These are phyloP conservation scores for Jacaranda copaia DNA, from an alignment of 257 asterid species.

Conservation along the genomic window DNA sequence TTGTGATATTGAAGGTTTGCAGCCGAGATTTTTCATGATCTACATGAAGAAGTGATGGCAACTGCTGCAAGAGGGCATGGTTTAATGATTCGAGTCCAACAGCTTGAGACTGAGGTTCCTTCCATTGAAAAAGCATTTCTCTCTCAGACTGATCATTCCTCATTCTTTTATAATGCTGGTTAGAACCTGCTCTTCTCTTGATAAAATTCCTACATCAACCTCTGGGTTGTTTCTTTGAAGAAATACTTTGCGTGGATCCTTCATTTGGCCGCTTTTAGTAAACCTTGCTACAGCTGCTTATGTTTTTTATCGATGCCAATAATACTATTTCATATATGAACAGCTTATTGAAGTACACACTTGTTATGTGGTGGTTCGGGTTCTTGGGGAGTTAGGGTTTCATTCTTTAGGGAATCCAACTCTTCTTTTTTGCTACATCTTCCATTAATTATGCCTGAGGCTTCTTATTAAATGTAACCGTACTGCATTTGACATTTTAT, in stretches of 20 bases:
- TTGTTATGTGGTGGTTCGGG: constrained; percentile 17
- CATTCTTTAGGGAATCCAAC: constrained; percentile 17
- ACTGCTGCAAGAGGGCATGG: constrained; percentile 94
- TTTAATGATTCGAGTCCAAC: constrained; percentile 81
- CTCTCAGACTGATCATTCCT: constrained; percentile 84
- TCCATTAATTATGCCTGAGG: constrained; percentile 23
- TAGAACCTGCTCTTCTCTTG: constrained; percentile 41
- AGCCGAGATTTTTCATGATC: constrained; percentile 87
- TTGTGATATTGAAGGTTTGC: constrained; percentile 86
- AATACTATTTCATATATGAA: background rate
- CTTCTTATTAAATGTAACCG: constrained; percentile 31
- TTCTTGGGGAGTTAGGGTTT: constrained; percentile 14
- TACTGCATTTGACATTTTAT: constrained; percentile 29
- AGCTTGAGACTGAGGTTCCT: constrained; percentile 87
- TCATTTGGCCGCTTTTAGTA: constrained; percentile 28
- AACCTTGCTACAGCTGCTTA: constrained; percentile 19
- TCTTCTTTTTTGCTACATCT: constrained; percentile 1
- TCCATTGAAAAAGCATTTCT: constrained; percentile 85
- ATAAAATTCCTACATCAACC: constrained; percentile 11
- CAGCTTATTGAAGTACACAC: background rate
- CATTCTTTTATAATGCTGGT: constrained; percentile 80
- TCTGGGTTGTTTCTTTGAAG: constrained; percentile 14
- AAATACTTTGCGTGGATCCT: constrained; percentile 28
- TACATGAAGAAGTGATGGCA: constrained; percentile 89
- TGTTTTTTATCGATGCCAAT: background rate